These are phyloP conservation scores for Colletotrichum shisoi DNA, from an alignment of 2,329 filamentous ascomycete species.

Conservation along the genomic window DNA sequence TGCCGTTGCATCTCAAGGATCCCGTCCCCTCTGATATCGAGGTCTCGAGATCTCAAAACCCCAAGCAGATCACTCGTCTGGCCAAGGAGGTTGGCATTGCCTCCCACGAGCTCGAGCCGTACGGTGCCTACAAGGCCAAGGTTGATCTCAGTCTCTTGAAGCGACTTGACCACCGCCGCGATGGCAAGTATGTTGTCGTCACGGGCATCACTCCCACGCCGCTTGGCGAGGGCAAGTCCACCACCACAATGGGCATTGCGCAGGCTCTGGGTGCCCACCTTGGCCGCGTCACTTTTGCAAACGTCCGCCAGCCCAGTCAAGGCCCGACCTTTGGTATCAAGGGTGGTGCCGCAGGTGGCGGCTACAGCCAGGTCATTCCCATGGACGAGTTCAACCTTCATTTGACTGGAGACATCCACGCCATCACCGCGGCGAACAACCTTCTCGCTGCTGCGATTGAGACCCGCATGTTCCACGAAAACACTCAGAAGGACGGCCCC, in stretches of 20 bases:
- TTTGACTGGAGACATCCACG: conserved; percentile 96
- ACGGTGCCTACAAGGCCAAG: conserved; percentile 95
- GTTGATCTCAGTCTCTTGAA: conserved; percentile 83
- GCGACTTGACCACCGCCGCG: conserved; percentile 82
- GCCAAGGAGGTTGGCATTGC: conserved; percentile 89
- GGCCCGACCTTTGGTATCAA: conserved; percentile 99
- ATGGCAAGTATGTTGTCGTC: conserved; percentile 91
- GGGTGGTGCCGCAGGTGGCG: conserved; percentile 94
- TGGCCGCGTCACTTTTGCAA: conserved; percentile 88
- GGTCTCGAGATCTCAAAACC: conserved; percentile 85
- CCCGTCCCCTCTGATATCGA: conserved; percentile 97
- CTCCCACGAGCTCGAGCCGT: conserved; percentile 89
- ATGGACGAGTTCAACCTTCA: conserved; percentile 99
- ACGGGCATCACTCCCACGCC: conserved; percentile 97
- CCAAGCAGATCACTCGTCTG: conserved; percentile 88
- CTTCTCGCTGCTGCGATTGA: conserved; percentile 95
- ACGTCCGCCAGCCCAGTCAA: conserved; percentile 95
- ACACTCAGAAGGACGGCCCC: conserved; percentile 88
- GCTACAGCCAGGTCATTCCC: conserved; percentile 98
- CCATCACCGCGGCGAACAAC: conserved; percentile 96
- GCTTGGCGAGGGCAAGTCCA: conserved; percentile 96
- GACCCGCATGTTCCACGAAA: conserved; percentile 97
- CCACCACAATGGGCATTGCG: conserved; percentile 93
- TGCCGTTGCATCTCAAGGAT: conserved; percentile 79
- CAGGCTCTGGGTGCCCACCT: conserved; percentile 92